A percentile compares a stretch with the other conserved stretches of the same genome.
Evolutionary conservation across 306 rosid species (phyloP).

Genomic region (Sicyos edulis): DNA sequence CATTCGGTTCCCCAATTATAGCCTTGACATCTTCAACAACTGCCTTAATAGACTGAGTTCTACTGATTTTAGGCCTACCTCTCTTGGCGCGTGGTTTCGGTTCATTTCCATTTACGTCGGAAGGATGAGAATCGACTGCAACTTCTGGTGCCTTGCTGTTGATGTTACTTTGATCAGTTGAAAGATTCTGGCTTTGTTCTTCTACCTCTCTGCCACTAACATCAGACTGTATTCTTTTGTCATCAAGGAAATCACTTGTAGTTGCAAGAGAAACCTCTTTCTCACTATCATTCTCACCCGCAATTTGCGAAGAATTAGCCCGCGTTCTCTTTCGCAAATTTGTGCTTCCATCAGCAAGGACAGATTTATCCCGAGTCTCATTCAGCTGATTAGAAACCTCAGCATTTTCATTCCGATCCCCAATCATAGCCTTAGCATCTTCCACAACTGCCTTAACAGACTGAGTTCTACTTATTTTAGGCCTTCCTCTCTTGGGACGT

Average conservation of each 20-base stretch:
- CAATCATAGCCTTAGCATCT: constrained; percentile 71
- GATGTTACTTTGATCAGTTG: constrained; percentile 57
- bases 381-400: constrained; percentile 55
- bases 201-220: constrained; percentile 41
- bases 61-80: constrained; percentile 43
- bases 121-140: constrained; percentile 46
- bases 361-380: constrained; percentile 45
- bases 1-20: constrained; percentile 67
- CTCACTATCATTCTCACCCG: constrained; percentile 56
- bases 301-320: constrained; percentile 51
- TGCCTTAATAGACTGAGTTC: constrained; percentile 51
- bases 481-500: constrained; percentile 41
- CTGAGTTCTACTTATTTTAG: constrained; percentile 42
- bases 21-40: constrained; percentile 70
- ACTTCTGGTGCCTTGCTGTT: constrained; percentile 46
- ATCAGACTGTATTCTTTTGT: constrained; percentile 44
- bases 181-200: constrained; percentile 49
- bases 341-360: constrained; percentile 32
- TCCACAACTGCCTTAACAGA: constrained; percentile 59
- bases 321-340: constrained; percentile 58
- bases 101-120: constrained; percentile 38
- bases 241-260: constrained; percentile 70
- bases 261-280: constrained; percentile 57
- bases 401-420: constrained; percentile 61
- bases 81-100: constrained; percentile 37